Base-by-base conservation (phyloP, 2,329 filamentous ascomycete species). In the Exophiala lecanii-corni region DNA sequence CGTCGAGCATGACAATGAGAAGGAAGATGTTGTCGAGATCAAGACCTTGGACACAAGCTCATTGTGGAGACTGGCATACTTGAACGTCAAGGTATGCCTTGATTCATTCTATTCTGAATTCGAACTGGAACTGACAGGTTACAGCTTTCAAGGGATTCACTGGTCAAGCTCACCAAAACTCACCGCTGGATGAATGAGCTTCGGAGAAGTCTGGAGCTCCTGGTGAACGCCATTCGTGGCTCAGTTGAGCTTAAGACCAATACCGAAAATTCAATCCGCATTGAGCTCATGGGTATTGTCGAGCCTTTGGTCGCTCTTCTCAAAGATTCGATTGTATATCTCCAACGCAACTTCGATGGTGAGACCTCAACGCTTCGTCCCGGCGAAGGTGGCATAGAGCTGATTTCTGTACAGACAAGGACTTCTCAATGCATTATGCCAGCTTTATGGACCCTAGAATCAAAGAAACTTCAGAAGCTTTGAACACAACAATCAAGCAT, bases 171-270 rank as follows among this genome's bases (percentile, higher is more conserved):
- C 30, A 28, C 39, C 23, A 26, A 19, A 9, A 42, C 32, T 10
- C 31, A 36, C 19, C 32, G 40, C n/a, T 42, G 40, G 40, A 37
- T 37, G 32, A 42, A 42, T 13, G 31, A 36, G 21, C 23, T 42
- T 15, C 19, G 32, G 19, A 42, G 40, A 30, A 30, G 25, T 19
- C 17, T 42, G 31, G 40, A 42, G 25, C 34, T 42, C 12, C 36
- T 39, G 15, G 33, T 39, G 15, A 44, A 32, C 17, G 20, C 34
- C 9, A 39, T 44, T n/a, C 26, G 25, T 21, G 16, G 21, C 15
- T 38, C 25, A 15, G 13, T 39, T 9, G 26, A 39, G 13, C 17
- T 28, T 5, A 33, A 44, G 16, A 39, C 25, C 7, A 36, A 35
- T 16, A 35, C 18, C 18, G 28, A 31, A n/a, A 44, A 44, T 34